Conservation (phyloP, 169 alveolate genomes). For the Cryptosporidium tyzzeri region DNA sequence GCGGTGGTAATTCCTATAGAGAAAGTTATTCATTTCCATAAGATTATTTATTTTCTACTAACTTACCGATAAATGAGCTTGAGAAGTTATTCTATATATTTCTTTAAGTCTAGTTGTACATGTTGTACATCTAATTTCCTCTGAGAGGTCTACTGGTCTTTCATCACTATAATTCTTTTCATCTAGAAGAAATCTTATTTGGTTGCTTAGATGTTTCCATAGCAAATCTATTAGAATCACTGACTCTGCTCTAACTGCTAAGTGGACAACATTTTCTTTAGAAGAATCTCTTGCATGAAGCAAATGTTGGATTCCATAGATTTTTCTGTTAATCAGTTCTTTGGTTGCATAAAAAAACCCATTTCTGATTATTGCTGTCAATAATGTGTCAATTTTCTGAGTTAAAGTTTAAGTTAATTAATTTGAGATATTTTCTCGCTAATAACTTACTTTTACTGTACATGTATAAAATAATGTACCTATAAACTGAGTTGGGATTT, state of each 20-base stretch:
- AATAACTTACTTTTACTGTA: slow-evolving; percentile 65
- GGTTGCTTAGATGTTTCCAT: slow-evolving; percentile 47
- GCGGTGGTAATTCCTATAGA: slow-evolving; percentile 65
- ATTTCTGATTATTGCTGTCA: slow-evolving; percentile 65
- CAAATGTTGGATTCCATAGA: slow-evolving; percentile 53
- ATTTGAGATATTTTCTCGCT: not conserved
- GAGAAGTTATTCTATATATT: slow-evolving; percentile 70
- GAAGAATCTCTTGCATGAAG: slow-evolving; percentile 65
- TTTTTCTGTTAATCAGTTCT: slow-evolving; percentile 55
- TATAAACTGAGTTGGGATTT: slow-evolving; percentile 67
- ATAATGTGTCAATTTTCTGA: slow-evolving; percentile 57
- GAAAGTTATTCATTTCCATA: not conserved
- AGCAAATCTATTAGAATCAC: slow-evolving; percentile 36
- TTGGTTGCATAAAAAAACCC: slow-evolving; percentile 69
- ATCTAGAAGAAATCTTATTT: slow-evolving; percentile 60
- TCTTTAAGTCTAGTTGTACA: slow-evolving; percentile 71
- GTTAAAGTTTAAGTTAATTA: not conserved
- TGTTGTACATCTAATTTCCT: slow-evolving; percentile 57
- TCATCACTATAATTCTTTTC: slow-evolving; percentile 39
- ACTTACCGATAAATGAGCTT: slow-evolving; percentile 74
- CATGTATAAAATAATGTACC: slow-evolving; percentile 61
- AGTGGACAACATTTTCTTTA: slow-evolving; percentile 59
- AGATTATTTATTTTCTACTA: not conserved
- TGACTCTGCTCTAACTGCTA: slow-evolving; percentile 70
- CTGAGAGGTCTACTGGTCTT: slow-evolving; percentile 68